A percentile compares a stretch with the other conserved stretches of the same genome.
phyloP scores from a whole-genome alignment of 371 early-diverging fungal species.

The Dichotomocladium elegans region DNA sequence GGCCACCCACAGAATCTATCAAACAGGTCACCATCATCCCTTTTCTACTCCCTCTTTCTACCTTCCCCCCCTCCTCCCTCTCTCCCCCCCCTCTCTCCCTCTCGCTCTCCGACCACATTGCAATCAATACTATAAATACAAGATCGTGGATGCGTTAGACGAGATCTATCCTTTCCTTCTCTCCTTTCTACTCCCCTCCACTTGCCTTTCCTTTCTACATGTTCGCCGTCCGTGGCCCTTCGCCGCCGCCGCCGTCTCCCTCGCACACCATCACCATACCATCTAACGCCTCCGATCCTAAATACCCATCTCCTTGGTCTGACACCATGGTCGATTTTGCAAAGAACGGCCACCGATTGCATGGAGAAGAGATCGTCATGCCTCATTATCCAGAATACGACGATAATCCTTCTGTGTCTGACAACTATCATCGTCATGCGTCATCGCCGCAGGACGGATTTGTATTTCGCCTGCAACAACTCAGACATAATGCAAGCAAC shows the following conservation, averaged over 20 bases:
- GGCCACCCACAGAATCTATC: too few relatives aligned
- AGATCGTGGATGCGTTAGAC: too few relatives aligned
- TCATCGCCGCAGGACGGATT: not conserved
- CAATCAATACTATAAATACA: too few relatives aligned
- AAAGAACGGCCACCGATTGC: constrained; percentile 4
- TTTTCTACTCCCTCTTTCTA: constrained; percentile 3
- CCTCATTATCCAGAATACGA: constrained; percentile 7
- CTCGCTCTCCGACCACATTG: not conserved
- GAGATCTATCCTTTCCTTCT: not conserved
- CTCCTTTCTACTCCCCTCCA: not conserved
- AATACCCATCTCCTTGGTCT: too few relatives aligned
- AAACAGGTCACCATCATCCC: too few relatives aligned
- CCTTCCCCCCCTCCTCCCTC: not conserved
- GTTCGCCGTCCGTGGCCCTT: not conserved
- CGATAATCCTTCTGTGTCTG: not conserved
- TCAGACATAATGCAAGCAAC: constrained; percentile 2
- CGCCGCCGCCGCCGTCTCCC: not conserved
- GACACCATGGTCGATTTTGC: constrained; percentile 7
- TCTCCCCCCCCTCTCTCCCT: not conserved
- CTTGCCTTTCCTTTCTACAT: not conserved
- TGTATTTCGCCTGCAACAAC: not conserved
- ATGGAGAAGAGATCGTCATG: constrained; percentile 12
- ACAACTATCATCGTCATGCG: not conserved
- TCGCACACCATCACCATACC: constrained; percentile 6
- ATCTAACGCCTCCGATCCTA: too few relatives aligned